These are phyloP conservation scores for Warburgia ugandensis DNA, from an alignment of 164 flowering plant genomes.

Conservation along the genomic window DNA sequence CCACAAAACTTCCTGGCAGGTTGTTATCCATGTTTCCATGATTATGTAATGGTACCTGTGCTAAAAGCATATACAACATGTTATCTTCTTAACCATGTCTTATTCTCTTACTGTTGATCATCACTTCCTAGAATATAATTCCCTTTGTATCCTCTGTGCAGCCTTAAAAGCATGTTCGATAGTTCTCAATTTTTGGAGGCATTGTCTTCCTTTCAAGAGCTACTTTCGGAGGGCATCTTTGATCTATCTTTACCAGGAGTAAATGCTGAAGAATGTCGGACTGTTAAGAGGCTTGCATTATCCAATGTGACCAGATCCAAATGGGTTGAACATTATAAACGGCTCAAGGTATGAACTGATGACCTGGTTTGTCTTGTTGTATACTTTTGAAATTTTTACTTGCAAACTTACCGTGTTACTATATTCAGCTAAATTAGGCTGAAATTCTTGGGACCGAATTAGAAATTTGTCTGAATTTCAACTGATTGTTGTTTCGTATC, in stretches of 20 bases:
- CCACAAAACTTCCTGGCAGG: slow-evolving; percentile 50
- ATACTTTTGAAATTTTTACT: not conserved
- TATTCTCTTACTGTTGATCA: slow-evolving; percentile 2
- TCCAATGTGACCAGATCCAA: slow-evolving; percentile 43
- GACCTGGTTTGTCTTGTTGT: no score
- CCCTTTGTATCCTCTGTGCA: slow-evolving; percentile 23
- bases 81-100: not conserved
- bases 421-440: no score
- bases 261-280: slow-evolving; percentile 47
- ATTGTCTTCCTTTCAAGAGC: slow-evolving; percentile 54
- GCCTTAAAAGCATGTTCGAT: slow-evolving; percentile 71
- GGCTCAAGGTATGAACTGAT: slow-evolving; percentile 51
- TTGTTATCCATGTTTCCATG: no score
- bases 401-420: no score
- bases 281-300: slow-evolving; percentile 53
- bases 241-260: slow-evolving; percentile 45
- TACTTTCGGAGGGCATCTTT: slow-evolving; percentile 72
- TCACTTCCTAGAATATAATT: not conserved
- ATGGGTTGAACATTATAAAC: slow-evolving; percentile 62
- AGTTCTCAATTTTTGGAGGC: slow-evolving; percentile 62
- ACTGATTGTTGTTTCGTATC: slow-evolving; percentile 4
- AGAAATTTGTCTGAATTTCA: not conserved
- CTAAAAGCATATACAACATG: not conserved
- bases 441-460: no score
- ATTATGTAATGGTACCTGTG: not conserved